Evolutionary conservation across 441 rosid genomes (phyloP).

Genomic region (Erodium moschatum): DNA sequence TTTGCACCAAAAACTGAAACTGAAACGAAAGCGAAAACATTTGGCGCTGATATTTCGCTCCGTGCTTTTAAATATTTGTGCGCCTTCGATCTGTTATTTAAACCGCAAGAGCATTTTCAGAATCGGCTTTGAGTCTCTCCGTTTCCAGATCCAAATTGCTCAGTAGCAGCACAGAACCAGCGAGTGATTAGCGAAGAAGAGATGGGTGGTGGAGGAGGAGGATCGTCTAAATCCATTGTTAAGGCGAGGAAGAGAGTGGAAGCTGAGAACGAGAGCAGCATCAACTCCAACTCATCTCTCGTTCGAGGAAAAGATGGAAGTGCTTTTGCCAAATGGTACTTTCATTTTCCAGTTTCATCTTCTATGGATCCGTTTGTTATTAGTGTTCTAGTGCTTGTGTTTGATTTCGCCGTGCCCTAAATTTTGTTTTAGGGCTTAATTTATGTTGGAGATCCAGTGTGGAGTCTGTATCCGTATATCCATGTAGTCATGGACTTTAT

Average conservation of each 20-base stretch:
- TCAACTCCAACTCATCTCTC: constrained; percentile 28
- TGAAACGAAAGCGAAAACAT: neutral
- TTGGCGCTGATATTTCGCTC: neutral
- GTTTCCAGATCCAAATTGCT: neutral
- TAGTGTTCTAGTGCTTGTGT: neutral
- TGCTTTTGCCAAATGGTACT: constrained; percentile 68
- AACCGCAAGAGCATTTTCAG: neutral
- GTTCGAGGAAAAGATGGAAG: constrained; percentile 70
- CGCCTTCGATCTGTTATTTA: neutral
- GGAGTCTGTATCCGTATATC: neutral
- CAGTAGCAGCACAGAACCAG: neutral
- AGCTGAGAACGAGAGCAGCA: constrained; percentile 27
- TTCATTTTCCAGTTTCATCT: neutral
- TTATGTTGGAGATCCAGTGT: neutral
- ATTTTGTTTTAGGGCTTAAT: neutral
- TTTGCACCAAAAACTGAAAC: neutral
- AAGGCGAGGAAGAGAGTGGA: constrained; percentile 74
- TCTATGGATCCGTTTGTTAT: neutral
- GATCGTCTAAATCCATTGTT: constrained; percentile 37
- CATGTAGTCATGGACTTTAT: neutral
- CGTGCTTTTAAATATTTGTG: neutral
- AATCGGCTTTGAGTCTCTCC: neutral
- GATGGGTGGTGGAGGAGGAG: constrained; percentile 18
- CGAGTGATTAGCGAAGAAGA: neutral
- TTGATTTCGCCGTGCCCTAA: neutral